A percentile compares a stretch with the other conserved stretches of the same genome.
These are phyloP conservation scores for Bruguiera hainesii DNA, from an alignment of 441 rosid species.

Conservation along the genomic window DNA sequence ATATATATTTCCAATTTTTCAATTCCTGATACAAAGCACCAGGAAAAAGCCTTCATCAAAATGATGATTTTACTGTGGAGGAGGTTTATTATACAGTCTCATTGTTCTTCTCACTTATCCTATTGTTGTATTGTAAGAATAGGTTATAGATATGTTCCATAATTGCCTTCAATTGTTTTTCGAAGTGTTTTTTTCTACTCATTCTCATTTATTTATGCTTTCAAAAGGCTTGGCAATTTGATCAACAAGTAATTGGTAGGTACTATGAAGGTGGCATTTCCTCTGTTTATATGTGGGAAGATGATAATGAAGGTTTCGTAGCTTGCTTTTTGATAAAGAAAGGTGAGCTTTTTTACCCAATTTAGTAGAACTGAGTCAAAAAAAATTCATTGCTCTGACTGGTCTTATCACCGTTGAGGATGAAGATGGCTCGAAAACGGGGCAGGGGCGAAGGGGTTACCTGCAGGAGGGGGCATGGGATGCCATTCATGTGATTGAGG, in stretches of 20 bases:
- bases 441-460: slow-evolving; percentile 85
- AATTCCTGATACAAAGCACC: not conserved
- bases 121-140: not conserved
- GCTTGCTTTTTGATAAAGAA: slow-evolving; percentile 91
- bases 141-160: not conserved
- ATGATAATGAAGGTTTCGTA: slow-evolving; percentile 83
- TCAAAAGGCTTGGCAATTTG: slow-evolving; percentile 19
- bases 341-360: slow-evolving; percentile 42
- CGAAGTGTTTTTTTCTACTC: not conserved
- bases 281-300: slow-evolving; percentile 98
- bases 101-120: not conserved
- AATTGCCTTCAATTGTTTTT: not conserved
- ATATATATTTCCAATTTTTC: not conserved
- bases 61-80: not conserved
- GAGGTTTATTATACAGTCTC: not conserved
- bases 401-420: slow-evolving; percentile 18
- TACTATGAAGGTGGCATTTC: slow-evolving; percentile 98
- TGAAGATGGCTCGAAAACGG: slow-evolving; percentile 87
- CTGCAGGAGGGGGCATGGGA: slow-evolving; percentile 98
- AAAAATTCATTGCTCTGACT: slow-evolving; percentile 16
- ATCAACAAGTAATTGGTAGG: slow-evolving; percentile 46
- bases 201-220: slow-evolving; percentile 6
- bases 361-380: not conserved
- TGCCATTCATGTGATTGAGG: slow-evolving; percentile 95
- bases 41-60: not conserved